These are phyloP conservation scores for Cynara cardunculus DNA, from an alignment of 129 eudicot genomes.

Conservation along the genomic window DNA sequence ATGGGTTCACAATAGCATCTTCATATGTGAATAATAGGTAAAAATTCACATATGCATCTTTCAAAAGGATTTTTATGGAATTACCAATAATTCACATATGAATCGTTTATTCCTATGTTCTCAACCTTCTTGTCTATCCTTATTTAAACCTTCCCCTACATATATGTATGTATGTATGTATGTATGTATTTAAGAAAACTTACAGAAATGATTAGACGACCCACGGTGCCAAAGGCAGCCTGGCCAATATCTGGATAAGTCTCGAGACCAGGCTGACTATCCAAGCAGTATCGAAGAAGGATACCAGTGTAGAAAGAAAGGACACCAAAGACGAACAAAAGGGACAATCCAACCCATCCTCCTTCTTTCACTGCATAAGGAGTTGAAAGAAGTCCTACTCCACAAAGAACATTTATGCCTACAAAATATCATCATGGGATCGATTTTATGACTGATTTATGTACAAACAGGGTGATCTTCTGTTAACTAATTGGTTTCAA, in stretches of 20 bases:
- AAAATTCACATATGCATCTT: neutral
- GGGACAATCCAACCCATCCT: constrained; percentile 72
- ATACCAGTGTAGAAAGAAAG: constrained; percentile 90
- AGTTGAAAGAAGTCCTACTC: constrained; percentile 86
- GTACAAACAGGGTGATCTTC: neutral
- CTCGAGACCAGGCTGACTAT: constrained; percentile 88
- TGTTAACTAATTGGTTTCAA: neutral
- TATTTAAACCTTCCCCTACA: neutral
- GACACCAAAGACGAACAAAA: constrained; percentile 53
- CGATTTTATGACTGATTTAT: neutral
- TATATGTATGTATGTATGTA: neutral
- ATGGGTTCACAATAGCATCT: no score
- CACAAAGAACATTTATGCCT: constrained; percentile 93
- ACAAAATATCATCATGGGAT: constrained; percentile 18
- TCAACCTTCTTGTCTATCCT: neutral
- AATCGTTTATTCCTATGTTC: neutral
- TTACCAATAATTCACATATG: neutral
- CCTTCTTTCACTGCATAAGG: constrained; percentile 91
- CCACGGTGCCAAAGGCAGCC: constrained; percentile 82
- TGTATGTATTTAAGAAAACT: constrained; percentile 22
- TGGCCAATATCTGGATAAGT: constrained; percentile 97
- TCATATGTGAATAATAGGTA: neutral
- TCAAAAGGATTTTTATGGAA: no score
- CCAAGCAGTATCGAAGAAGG: constrained; percentile 75
- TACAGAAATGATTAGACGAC: constrained; percentile 72